Conservation (phyloP, 345 rosid genomes). For the Eucalyptus sp. region DNA sequence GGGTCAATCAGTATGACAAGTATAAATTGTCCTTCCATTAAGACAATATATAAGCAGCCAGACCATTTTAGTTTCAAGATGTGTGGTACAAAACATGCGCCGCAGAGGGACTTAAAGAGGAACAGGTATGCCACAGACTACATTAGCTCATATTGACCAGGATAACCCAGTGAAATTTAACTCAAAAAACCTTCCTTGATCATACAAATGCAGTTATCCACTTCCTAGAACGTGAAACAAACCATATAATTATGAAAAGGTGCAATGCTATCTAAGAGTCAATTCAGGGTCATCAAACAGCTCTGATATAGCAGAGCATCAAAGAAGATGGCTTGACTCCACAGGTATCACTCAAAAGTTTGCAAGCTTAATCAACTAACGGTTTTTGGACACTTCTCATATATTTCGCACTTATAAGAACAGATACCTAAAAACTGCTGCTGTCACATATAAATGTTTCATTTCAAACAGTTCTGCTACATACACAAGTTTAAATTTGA, state of each 20-base stretch:
- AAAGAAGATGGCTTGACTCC: not conserved
- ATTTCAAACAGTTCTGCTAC: not conserved
- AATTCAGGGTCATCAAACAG: not conserved
- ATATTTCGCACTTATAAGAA: not conserved
- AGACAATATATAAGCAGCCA: not conserved
- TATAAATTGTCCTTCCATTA: not conserved
- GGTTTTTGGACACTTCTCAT: not conserved
- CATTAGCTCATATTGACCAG: not conserved
- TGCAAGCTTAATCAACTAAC: not conserved
- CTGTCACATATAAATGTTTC: not conserved
- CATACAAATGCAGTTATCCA: not conserved
- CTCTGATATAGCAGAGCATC: not conserved
- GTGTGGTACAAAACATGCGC: not conserved
- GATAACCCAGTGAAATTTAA: not conserved
- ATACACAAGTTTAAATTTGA: not conserved
- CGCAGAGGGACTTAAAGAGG: not conserved
- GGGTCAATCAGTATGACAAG: not conserved
- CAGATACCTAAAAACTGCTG: not conserved
- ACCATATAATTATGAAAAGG: not conserved
- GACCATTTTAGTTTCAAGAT: not conserved
- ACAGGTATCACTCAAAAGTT: not conserved
- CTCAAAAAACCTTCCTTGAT: not conserved
- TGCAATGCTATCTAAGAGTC: not conserved
- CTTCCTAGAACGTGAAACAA: not conserved
- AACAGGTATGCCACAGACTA: not conserved